Conservation (phyloP, 768 basidiomycete genomes). For the Suillus variegatus region DNA sequence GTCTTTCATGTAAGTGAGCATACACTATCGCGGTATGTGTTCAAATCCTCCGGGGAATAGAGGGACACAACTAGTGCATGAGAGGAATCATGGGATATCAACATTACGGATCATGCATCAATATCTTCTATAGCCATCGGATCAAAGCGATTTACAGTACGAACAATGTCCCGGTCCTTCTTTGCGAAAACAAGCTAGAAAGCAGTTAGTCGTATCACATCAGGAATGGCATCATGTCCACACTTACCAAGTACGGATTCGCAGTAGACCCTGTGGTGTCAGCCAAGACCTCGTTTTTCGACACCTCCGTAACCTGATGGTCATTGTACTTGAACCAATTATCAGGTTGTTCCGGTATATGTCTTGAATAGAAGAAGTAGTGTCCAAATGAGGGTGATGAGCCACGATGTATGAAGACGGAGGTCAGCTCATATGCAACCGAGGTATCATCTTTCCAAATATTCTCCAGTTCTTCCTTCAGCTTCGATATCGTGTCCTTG, state of each 20-base stretch:
- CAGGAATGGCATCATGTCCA: neutral
- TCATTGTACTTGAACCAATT: conserved; percentile 98
- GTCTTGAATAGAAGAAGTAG: conserved; percentile 94
- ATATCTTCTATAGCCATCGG: conserved; percentile 25
- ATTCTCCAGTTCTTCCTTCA: conserved; percentile 71
- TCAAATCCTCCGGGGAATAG: neutral
- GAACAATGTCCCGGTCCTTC: conserved; percentile 75
- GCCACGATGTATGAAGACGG: conserved; percentile 95
- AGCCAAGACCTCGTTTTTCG: conserved; percentile 80
- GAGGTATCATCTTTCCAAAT: conserved; percentile 71
- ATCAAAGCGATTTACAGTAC: conserved; percentile 74
- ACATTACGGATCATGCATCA: conserved; percentile 26
- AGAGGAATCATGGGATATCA: conserved; percentile 25
- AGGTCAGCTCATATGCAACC: conserved; percentile 86
- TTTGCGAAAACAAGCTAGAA: conserved; percentile 79
- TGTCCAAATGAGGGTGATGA: conserved; percentile 86
- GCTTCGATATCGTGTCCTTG: conserved; percentile 45
- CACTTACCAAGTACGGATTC: conserved; percentile 83
- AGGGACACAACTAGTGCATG: neutral
- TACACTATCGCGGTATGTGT: neutral
- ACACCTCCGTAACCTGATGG: conserved; percentile 75
- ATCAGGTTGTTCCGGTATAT: conserved; percentile 78
- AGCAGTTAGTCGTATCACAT: conserved; percentile 1
- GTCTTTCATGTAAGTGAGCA: neutral
- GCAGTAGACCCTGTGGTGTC: conserved; percentile 90